These are phyloP conservation scores for Sistotremastrum suecicum DNA, from an alignment of 768 basidiomycete genomes.

Conservation along the genomic window DNA sequence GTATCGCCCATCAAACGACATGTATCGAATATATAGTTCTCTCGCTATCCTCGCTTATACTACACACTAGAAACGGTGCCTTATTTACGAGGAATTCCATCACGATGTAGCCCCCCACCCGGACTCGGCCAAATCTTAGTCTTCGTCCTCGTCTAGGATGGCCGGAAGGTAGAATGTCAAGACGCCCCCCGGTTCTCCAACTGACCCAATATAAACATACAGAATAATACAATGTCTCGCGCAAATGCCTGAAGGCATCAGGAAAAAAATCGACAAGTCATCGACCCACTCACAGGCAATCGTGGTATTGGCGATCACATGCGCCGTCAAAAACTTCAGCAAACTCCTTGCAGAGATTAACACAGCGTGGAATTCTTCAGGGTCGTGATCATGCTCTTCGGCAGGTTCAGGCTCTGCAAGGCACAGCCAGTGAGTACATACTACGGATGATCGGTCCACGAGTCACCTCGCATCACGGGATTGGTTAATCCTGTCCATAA, in stretches of 20 bases:
- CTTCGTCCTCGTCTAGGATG: conserved; percentile 39
- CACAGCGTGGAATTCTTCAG: conserved; percentile 45
- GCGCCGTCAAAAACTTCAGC: conserved; percentile 66
- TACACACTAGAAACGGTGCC: no score
- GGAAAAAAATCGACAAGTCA: neutral
- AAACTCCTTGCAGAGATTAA: conserved; percentile 62
- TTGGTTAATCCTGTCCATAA: conserved; percentile 65
- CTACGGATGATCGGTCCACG: neutral
- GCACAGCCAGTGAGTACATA: neutral
- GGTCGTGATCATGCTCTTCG: conserved; percentile 33
- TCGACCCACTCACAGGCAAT: conserved; percentile 56
- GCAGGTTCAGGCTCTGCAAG: conserved; percentile 11
- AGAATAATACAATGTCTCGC: conserved; percentile 73
- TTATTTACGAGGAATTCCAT: no score
- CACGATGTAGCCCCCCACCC: no score
- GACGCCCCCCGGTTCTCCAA: conserved; percentile 67
- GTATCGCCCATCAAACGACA: no score
- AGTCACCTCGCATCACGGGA: conserved; percentile 34
- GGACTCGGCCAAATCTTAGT: conserved; percentile 1
- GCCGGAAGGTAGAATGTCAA: conserved; percentile 83
- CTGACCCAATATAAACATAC: conserved; percentile 79
- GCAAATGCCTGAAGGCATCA: conserved; percentile 46
- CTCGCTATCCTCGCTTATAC: no score
- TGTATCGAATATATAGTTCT: no score
- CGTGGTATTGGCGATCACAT: conserved; percentile 69